Base-by-base conservation (phyloP, 345 rosid genomes). In the Brassica cretica region DNA sequence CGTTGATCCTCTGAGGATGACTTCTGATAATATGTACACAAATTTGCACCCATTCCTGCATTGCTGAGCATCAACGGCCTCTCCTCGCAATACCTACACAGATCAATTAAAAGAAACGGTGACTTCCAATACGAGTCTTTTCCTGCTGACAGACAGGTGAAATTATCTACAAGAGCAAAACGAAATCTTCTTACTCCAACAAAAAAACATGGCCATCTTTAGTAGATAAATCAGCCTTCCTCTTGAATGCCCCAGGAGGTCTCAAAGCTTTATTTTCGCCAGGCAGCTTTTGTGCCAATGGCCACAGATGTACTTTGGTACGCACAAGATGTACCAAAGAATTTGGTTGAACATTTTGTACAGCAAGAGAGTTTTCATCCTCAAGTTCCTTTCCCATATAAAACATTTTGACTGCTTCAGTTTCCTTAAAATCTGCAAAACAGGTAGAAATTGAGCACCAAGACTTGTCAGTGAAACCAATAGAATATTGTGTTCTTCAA, bases 191-290 rank as follows among this genome's bases (percentile, higher is more conserved):
- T 91, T 87, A 95, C 98, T 95, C 99, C 99, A 91, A 90, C 32
- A 93, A 84, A 84, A 95, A 85, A 68, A 93, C 87, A 65, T 93
- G 99, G 72, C 99, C 98, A 86, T 95, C 99, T 88, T 91, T 95
- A 70, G 88, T 88, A 75, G 94, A 95, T 44, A 95, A 94, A 80
- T 95, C 99, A 37, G 98, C 90, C 85, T 95, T 95, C 92, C 91
- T 95, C 93, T 95, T 95, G 86, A 95, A 95, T 59, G 99, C 99
- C 56, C 98, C 99, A 2, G 98, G 99, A 82, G 99, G 99, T 69
- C 96, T 84, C 81, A 93, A 80, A 62, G 98, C 85, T 84, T 89
- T 95, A 79, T 91, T 93, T 81, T 93, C 98, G 27, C 97, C 89
- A 1, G 97, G 99, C 75, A 93, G 87, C 85, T 85, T 91, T 78